Conservation (phyloP, 1,139 yeast species). For the Wickerhamomyces sp. region DNA sequence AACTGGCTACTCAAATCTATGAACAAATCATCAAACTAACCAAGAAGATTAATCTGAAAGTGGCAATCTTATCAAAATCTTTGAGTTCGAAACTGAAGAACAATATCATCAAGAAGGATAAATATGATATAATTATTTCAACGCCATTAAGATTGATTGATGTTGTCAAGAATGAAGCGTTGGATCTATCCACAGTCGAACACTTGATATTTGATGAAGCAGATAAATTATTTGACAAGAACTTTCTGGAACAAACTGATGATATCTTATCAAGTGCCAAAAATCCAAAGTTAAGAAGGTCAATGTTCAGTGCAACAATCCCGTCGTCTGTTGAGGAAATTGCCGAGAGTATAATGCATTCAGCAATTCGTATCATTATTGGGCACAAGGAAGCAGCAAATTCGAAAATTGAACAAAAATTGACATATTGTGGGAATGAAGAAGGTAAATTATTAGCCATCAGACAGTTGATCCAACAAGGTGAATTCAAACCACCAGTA, state of each 20-base stretch:
- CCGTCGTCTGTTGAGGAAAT: constrained; percentile 91
- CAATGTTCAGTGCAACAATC: constrained; percentile 92
- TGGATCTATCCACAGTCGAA: constrained; percentile 61
- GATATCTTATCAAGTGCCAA: constrained; percentile 65
- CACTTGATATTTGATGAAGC: constrained; percentile 91
- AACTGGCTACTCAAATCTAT: constrained; percentile 81
- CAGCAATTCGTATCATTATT: constrained; percentile 79
- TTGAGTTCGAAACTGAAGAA: constrained; percentile 66
- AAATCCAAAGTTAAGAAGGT: constrained; percentile 46
- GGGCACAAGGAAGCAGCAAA: constrained; percentile 96
- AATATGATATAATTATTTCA: constrained; percentile 76
- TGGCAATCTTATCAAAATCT: constrained; percentile 71
- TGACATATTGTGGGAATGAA: constrained; percentile 87
- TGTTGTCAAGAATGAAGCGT: constrained; percentile 54
- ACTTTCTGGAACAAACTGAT: constrained; percentile 90
- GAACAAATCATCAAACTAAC: constrained; percentile 60
- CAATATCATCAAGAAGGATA: constrained; percentile 48
- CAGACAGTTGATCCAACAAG: constrained; percentile 78
- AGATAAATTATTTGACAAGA: constrained; percentile 86
- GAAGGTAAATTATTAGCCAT: constrained; percentile 91
- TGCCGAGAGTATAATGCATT: constrained; percentile 79
- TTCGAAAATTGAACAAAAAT: constrained; percentile 72
- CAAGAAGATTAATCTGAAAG: constrained; percentile 45
- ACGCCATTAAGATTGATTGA: constrained; percentile 90
- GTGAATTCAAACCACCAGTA: constrained; percentile 89